Conservation (phyloP, 345 rosid species). For the Arabis alpina region DNA sequence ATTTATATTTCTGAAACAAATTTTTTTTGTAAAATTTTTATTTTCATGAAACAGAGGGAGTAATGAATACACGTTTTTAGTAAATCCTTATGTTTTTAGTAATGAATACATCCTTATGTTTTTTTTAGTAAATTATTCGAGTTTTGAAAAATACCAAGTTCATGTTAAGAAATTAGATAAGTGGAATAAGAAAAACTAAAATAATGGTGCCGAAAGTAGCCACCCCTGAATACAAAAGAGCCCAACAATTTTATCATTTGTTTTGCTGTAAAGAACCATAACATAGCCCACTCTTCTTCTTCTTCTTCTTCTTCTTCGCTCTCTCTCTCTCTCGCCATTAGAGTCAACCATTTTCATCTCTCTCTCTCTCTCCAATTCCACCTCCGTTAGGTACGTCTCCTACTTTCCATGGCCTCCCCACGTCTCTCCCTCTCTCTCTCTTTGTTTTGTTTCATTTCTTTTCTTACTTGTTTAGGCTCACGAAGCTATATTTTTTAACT, state of each 20-base stretch:
- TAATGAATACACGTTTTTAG: too few relatives aligned
- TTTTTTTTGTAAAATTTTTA: too few relatives aligned
- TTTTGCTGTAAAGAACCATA: constrained; percentile 27
- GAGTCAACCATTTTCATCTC: constrained; percentile 28
- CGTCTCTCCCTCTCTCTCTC: constrained; percentile 4
- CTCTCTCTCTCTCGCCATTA: not conserved
- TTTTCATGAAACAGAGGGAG: too few relatives aligned
- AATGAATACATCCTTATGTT: too few relatives aligned
- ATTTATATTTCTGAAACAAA: too few relatives aligned
- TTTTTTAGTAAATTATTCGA: too few relatives aligned
- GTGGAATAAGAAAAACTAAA: not conserved
- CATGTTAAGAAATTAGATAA: too few relatives aligned
- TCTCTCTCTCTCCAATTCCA: constrained; percentile 28
- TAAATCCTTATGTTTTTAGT: too few relatives aligned
- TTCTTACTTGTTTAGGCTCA: constrained; percentile 2
- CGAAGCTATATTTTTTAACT: not conserved
- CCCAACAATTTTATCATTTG: constrained; percentile 2
- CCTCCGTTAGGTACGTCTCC: constrained; percentile 38
- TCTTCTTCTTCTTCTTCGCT: constrained; percentile 18
- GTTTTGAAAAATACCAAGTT: too few relatives aligned
- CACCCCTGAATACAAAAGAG: constrained; percentile 9
- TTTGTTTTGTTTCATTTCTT: not conserved
- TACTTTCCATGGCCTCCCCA: constrained; percentile 37
- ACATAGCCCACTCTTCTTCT: constrained; percentile 13
- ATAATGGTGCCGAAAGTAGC: constrained; percentile 27